Percentiles rank a stretch among this genome's conserved stretches.
Evolutionary conservation across 495 filamentous ascomycete species (phyloP).

Genomic region (Lophiostoma macrostomum): DNA sequence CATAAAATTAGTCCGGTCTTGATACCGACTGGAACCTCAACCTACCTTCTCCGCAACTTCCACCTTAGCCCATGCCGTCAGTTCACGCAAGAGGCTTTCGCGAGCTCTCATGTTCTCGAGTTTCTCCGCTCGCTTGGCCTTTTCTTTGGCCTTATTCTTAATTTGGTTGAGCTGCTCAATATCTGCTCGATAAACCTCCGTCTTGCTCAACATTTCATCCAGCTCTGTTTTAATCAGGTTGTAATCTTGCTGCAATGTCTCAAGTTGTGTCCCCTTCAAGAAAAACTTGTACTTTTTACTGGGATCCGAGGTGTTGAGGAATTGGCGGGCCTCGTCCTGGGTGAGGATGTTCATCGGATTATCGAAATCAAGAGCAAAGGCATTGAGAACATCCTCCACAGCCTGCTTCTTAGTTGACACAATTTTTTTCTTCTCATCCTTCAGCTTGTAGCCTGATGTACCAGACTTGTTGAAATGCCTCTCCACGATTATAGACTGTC

Average conservation of each 20-base stretch:
- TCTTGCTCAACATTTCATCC: conserved; percentile 64
- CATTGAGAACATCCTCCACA: conserved; percentile 91
- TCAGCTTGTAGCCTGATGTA: conserved; percentile 80
- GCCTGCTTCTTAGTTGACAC: conserved; percentile 82
- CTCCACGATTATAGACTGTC: conserved; percentile 83
- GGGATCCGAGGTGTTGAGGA: conserved; percentile 78
- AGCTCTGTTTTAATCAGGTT: conserved; percentile 66
- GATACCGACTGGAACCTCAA: not conserved
- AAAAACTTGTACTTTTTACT: conserved; percentile 95
- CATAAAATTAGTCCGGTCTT: not conserved
- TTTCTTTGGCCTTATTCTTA: conserved; percentile 43
- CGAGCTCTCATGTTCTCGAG: conserved; percentile 33
- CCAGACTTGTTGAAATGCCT: conserved; percentile 80
- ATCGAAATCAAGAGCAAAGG: conserved; percentile 88
- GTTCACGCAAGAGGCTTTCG: not conserved
- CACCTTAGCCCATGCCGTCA: conserved; percentile 22
- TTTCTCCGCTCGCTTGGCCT: conserved; percentile 49
- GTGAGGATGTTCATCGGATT: conserved; percentile 98
- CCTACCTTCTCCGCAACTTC: conserved; percentile 5
- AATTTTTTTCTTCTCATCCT: conserved; percentile 63
- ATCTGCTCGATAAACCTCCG: conserved; percentile 49
- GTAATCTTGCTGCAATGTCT: conserved; percentile 91
- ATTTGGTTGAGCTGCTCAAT: conserved; percentile 46
- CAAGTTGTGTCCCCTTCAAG: conserved; percentile 88
- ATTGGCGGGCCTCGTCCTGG: conserved; percentile 91